Percentiles rank a stretch among this genome's conserved stretches.
Evolutionary conservation across 2,329 filamentous ascomycete species (phyloP).

Genomic region (Alternaria novae-zelandiae): DNA sequence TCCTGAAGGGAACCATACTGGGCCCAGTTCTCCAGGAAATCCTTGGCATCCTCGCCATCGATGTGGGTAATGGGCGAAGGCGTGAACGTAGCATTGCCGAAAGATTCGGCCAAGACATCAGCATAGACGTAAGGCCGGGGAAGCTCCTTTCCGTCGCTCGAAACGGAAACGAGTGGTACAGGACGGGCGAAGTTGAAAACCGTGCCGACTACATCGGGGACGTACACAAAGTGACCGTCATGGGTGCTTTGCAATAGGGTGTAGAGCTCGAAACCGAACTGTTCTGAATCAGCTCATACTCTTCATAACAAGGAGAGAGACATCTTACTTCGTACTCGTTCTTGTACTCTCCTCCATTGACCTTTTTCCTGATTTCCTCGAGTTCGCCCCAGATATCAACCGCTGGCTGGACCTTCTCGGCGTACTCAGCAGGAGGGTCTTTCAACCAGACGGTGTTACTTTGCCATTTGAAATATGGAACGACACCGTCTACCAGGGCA

Average conservation of each 20-base stretch:
- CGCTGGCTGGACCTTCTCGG: conserved; percentile 52
- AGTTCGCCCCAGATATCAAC: conserved; percentile 52
- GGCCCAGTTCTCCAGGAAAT: conserved; percentile 57
- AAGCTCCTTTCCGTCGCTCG: conserved; percentile 56
- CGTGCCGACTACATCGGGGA: conserved; percentile 60
- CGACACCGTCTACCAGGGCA: conserved; percentile 51
- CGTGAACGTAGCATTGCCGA: conserved; percentile 49
- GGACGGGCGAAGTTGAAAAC: conserved; percentile 60
- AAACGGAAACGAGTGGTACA: conserved; percentile 65
- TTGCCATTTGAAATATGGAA: conserved; percentile 56
- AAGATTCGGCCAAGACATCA: conserved; percentile 53
- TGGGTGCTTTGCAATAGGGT: conserved; percentile 61
- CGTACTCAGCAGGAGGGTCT: conserved; percentile 55
- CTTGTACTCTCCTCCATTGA: conserved; percentile 44
- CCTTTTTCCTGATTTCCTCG: conserved; percentile 49
- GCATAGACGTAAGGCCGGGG: conserved; percentile 64
- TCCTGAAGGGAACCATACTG: conserved; percentile 61
- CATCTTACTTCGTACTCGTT: conserved; percentile 50
- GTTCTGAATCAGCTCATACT: conserved; percentile 6
- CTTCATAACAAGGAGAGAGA: background rate
- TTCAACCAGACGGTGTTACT: conserved; percentile 54
- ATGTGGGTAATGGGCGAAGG: conserved; percentile 62
- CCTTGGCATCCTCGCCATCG: conserved; percentile 62
- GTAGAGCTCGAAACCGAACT: conserved; percentile 45
- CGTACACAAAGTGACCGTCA: conserved; percentile 69